phyloP scores from a whole-genome alignment of 2,329 filamentous ascomycete genomes.

The Colletotrichum somersetense region DNA sequence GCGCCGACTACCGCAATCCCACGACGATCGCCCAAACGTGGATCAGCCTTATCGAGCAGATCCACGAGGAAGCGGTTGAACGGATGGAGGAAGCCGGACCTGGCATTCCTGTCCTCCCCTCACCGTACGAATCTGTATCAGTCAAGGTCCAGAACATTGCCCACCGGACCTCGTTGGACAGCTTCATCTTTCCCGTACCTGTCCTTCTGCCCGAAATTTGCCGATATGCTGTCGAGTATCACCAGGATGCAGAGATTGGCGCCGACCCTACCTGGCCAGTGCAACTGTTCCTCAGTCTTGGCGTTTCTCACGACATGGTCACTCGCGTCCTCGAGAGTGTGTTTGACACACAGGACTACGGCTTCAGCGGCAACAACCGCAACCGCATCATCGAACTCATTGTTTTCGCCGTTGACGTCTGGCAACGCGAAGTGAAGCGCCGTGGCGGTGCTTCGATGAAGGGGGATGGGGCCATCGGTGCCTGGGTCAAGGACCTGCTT shows the following conservation, averaged over 20 bases:
- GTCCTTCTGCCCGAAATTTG: conserved; percentile 73
- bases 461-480: conserved; percentile 54
- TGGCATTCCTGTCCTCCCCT: conserved; percentile 55
- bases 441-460: conserved; percentile 56
- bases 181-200: conserved; percentile 74
- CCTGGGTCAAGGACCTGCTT: conserved; percentile 64
- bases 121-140: conserved; percentile 79
- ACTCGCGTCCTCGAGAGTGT: conserved; percentile 68
- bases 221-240: conserved; percentile 70
- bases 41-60: conserved; percentile 82
- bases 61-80: conserved; percentile 69
- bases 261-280: conserved; percentile 70
- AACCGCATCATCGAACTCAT: conserved; percentile 69
- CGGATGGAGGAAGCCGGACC: conserved; percentile 58
- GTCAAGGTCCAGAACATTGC: conserved; percentile 74
- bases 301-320: conserved; percentile 69
- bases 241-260: conserved; percentile 69
- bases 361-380: conserved; percentile 65
- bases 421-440: conserved; percentile 63
- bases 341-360: conserved; percentile 70
- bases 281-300: conserved; percentile 67
- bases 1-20: conserved; percentile 89
- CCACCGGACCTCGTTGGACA: conserved; percentile 73
- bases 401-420: conserved; percentile 61
- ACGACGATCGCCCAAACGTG: conserved; percentile 88